A percentile compares a stretch with the other conserved stretches of the same genome.
phyloP scores from a whole-genome alignment of 1,139 yeast genomes.

The Pichia sp. region DNA sequence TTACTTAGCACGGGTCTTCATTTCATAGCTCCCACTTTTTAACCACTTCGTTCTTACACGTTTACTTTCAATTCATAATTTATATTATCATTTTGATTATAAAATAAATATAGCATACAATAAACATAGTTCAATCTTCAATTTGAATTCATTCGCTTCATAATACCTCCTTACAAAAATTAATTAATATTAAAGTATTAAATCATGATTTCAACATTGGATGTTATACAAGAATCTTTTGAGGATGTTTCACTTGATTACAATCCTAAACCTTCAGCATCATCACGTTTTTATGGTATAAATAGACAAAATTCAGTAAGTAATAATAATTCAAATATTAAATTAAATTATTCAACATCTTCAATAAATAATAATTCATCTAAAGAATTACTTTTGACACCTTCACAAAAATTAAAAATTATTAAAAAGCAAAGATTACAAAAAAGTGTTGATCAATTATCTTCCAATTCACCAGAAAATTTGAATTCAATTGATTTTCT shows the following conservation, averaged over 20 bases:
- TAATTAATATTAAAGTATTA: no score
- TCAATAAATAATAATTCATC: conserved; percentile 9
- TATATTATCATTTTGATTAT: no score
- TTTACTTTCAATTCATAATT: no score
- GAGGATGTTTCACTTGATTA: conserved; percentile 26
- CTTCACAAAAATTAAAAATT: conserved; percentile 36
- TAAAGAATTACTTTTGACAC: conserved; percentile 29
- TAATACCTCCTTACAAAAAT: neutral
- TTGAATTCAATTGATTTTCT: conserved; percentile 21
- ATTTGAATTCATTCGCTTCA: neutral
- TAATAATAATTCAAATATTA: neutral
- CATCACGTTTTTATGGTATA: conserved; percentile 1
- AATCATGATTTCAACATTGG: conserved; percentile 15
- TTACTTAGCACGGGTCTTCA: no score
- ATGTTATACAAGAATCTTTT: conserved; percentile 28
- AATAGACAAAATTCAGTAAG: conserved; percentile 3
- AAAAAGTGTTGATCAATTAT: conserved; percentile 8
- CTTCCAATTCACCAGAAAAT: conserved; percentile 12
- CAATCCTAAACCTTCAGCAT: conserved; percentile 5
- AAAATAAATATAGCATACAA: no score
- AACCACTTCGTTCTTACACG: no score
- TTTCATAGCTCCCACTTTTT: no score
- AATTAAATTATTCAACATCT: conserved; percentile 5
- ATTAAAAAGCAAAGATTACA: conserved; percentile 27
- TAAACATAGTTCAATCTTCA: no score